Conservation (phyloP, 352 stramenopile species). For the Phytophthora lateralis region DNA sequence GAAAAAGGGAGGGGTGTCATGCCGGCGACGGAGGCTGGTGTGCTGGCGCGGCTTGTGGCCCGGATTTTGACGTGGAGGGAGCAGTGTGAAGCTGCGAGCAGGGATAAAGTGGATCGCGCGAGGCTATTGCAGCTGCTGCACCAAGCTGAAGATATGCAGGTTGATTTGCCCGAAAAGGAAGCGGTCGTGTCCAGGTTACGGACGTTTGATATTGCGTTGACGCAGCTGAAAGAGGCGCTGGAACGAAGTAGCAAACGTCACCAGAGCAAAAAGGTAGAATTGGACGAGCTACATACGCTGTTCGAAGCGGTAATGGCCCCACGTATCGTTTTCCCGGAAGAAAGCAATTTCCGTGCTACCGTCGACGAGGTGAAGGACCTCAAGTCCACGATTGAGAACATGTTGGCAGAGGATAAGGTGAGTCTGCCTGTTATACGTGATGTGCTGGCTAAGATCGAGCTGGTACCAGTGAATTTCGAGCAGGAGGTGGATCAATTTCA, state of each 20-base stretch:
- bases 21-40: slow-evolving; percentile 54
- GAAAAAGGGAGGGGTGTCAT: slow-evolving; percentile 40
- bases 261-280: slow-evolving; percentile 59
- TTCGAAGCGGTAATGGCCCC: slow-evolving; percentile 48
- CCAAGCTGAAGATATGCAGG: slow-evolving; percentile 61
- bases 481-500: slow-evolving; percentile 81
- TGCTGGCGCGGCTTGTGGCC: slow-evolving; percentile 59
- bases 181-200: slow-evolving; percentile 45
- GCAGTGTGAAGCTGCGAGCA: slow-evolving; percentile 33
- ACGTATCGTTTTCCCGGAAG: slow-evolving; percentile 70
- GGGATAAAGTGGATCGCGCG: slow-evolving; percentile 47
- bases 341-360: slow-evolving; percentile 46
- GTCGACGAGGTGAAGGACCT: slow-evolving; percentile 70
- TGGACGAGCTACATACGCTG: slow-evolving; percentile 63
- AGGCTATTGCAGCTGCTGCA: slow-evolving; percentile 59
- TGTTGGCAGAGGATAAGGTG: slow-evolving; percentile 84
- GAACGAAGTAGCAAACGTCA: slow-evolving; percentile 68
- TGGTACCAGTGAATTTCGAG: slow-evolving; percentile 89
- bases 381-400: slow-evolving; percentile 62
- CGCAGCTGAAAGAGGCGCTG: slow-evolving; percentile 66
- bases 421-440: slow-evolving; percentile 83
- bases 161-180: slow-evolving; percentile 48
- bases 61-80: slow-evolving; percentile 62
- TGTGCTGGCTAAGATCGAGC: slow-evolving; percentile 77
- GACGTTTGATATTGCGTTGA: slow-evolving; percentile 65